A percentile compares a stretch with the other conserved stretches of the same genome.
Conservation (phyloP, 768 basidiomycete genomes). For the Suillus decipiens region DNA sequence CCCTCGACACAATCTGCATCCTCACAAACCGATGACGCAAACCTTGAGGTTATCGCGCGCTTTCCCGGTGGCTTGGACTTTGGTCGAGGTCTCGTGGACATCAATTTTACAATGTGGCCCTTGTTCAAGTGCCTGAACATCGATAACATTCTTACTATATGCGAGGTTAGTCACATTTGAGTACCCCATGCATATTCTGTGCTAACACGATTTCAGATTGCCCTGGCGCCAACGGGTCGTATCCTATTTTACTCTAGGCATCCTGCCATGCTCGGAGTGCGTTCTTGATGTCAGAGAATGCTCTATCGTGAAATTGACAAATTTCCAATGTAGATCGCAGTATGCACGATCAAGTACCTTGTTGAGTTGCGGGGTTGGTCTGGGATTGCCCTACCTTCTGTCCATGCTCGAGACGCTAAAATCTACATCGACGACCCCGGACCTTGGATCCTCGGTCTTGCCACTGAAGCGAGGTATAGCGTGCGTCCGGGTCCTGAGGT, state of each 20-base stretch:
- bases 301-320: neutral
- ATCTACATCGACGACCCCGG: conserved; percentile 96
- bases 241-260: conserved; percentile 87
- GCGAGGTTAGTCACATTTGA: conserved; percentile 58
- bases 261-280: conserved; percentile 86
- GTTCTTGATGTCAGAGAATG: conserved; percentile 18
- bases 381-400: conserved; percentile 79
- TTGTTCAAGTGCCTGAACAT: conserved; percentile 90
- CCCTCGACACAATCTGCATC: conserved; percentile 40
- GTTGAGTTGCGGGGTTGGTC: conserved; percentile 94
- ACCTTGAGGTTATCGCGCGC: conserved; percentile 81
- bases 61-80: conserved; percentile 95
- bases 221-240: conserved; percentile 83
- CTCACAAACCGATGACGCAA: conserved; percentile 38
- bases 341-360: conserved; percentile 88
- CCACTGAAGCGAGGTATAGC: conserved; percentile 82
- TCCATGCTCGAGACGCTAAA: conserved; percentile 87
- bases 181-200: no score
- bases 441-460: conserved; percentile 92
- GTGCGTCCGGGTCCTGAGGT: conserved; percentile 77
- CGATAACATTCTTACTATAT: conserved; percentile 90
- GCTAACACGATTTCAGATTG: conserved; percentile 52
- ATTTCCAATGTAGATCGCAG: conserved; percentile 60
- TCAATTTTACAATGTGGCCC: conserved; percentile 98
- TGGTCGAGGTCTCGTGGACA: conserved; percentile 86